These are phyloP conservation scores for Fomitopsis pulvina DNA, from an alignment of 768 basidiomycete genomes.

Conservation along the genomic window DNA sequence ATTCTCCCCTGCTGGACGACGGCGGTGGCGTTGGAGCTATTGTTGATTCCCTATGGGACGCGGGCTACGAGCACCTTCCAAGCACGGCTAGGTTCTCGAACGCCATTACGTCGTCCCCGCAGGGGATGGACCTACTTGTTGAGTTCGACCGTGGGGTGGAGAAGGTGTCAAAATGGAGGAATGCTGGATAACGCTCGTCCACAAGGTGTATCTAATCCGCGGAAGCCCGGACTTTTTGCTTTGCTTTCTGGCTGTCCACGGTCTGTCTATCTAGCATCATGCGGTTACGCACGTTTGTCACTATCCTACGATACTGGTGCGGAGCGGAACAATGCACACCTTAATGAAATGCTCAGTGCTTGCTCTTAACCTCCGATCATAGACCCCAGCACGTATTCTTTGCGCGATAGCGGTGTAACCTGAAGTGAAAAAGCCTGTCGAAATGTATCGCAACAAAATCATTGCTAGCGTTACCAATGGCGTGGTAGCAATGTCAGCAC, in stretches of 20 bases:
- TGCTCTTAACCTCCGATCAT: too few relatives aligned
- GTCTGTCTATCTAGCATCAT: background rate
- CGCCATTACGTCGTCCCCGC: background rate
- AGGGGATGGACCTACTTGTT: slow-evolving; percentile 2
- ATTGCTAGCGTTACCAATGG: too few relatives aligned
- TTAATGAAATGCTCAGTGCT: too few relatives aligned
- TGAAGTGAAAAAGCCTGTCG: too few relatives aligned
- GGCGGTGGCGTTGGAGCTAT: too few relatives aligned
- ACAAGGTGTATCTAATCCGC: too few relatives aligned
- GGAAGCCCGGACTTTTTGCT: background rate
- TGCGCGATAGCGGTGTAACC: too few relatives aligned
- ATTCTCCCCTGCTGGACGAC: background rate
- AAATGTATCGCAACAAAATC: too few relatives aligned
- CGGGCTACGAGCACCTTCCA: background rate
- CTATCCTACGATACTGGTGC: background rate
- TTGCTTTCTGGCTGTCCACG: background rate
- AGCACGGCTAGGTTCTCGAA: background rate
- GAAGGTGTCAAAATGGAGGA: slow-evolving; percentile 24
- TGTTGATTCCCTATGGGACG: too few relatives aligned
- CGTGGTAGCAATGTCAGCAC: too few relatives aligned
- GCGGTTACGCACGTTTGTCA: background rate
- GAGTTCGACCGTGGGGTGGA: slow-evolving; percentile 34
- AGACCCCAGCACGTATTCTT: too few relatives aligned
- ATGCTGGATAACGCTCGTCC: background rate
- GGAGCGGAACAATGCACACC: too few relatives aligned